phyloP scores from a whole-genome alignment of 2,329 filamentous ascomycete genomes.

The Aaosphaeria pasadenensis region DNA sequence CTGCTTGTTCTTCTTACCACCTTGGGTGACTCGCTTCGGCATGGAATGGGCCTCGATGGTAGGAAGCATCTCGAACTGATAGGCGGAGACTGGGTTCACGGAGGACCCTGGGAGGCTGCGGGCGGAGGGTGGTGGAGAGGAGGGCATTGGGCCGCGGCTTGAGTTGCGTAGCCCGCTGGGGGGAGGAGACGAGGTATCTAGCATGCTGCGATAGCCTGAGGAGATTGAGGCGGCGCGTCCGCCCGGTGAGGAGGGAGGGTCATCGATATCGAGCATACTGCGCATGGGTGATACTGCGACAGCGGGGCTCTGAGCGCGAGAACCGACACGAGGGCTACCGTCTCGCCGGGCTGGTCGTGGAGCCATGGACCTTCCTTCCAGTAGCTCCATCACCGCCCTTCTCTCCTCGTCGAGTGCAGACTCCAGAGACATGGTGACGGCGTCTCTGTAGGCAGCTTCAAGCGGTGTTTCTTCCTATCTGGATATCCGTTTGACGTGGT shows the following conservation, averaged over 20 bases:
- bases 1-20: constrained; percentile 38
- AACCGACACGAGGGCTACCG: constrained; percentile 22
- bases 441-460: not conserved
- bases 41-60: constrained; percentile 43
- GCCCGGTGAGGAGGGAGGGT: constrained; percentile 33
- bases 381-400: constrained; percentile 66
- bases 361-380: constrained; percentile 51
- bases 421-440: constrained; percentile 66
- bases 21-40: constrained; percentile 43
- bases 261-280: constrained; percentile 53
- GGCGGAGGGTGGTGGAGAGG: constrained; percentile 23
- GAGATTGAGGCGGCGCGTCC: constrained; percentile 19
- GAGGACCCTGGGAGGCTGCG: constrained; percentile 15
- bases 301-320: constrained; percentile 57
- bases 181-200: constrained; percentile 31
- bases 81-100: constrained; percentile 38
- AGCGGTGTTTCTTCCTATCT: too few species aligned
- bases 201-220: constrained; percentile 28
- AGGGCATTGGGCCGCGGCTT: constrained; percentile 31
- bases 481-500: too few species aligned
- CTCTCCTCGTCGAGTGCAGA: constrained; percentile 75
- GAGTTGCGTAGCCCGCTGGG: constrained; percentile 30
- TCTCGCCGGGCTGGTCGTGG: constrained; percentile 16
- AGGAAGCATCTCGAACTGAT: constrained; percentile 46
- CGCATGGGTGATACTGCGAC: constrained; percentile 58